Evolutionary conservation across 2,329 filamentous ascomycete genomes (phyloP).

Genomic region (Colletotrichum scovillei): DNA sequence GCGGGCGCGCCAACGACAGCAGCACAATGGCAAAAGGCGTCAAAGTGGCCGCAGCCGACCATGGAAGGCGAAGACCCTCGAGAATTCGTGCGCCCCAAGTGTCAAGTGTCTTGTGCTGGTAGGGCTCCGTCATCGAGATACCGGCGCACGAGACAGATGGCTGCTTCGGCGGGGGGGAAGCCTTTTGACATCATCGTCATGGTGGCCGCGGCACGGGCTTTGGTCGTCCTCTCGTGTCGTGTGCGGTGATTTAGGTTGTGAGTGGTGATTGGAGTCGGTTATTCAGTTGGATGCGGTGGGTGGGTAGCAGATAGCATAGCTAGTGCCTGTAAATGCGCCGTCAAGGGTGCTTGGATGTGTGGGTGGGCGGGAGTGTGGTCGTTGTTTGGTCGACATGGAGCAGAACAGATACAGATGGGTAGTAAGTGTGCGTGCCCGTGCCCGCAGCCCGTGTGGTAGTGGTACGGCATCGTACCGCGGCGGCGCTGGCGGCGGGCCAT

Average conservation of each 20-base stretch:
- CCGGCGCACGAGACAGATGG: background rate
- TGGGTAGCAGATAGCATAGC: background rate
- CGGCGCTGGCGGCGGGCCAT: slow-evolving; percentile 25
- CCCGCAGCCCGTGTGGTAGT: background rate
- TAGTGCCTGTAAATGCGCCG: background rate
- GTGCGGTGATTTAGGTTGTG: slow-evolving; percentile 1
- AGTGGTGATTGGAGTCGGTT: slow-evolving; percentile 28
- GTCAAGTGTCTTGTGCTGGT: background rate
- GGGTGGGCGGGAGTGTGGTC: background rate
- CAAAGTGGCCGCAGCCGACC: background rate
- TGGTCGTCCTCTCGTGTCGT: slow-evolving; percentile 2
- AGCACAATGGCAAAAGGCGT: background rate
- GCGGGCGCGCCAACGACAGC: slow-evolving; percentile 2
- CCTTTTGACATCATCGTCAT: slow-evolving; percentile 24
- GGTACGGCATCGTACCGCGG: slow-evolving; percentile 26
- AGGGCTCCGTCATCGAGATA: background rate
- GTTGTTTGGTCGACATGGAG: background rate
- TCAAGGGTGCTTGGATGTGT: background rate
- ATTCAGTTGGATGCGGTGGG: slow-evolving; percentile 11
- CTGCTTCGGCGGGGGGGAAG: background rate
- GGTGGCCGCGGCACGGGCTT: slow-evolving; percentile 8
- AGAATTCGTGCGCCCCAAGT: background rate
- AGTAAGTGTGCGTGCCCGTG: slow-evolving; percentile 8
- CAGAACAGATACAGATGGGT: background rate
- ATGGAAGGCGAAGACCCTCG: background rate